Base-by-base conservation (phyloP, 2,329 filamentous ascomycete genomes). In the Beauveria scarabaeidicola region DNA sequence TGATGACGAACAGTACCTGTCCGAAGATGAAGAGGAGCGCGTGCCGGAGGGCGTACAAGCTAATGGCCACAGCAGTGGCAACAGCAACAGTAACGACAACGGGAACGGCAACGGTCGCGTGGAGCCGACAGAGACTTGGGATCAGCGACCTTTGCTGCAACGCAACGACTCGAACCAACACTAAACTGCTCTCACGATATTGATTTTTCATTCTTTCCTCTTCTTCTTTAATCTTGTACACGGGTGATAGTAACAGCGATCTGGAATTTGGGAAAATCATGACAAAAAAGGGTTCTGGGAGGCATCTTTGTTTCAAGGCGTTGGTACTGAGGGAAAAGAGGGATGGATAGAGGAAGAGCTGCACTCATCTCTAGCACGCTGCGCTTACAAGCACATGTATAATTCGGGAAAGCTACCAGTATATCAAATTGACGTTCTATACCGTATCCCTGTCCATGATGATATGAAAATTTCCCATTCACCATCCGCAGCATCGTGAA, bases 141-240 rank as follows among this genome's bases (percentile, higher is more conserved):
- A 78, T 53, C 71, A 74, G 59, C 69, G 76, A 51, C 77, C 77
- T 17, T 59, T 74, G 55, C 62, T 75, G 52, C 64, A 72, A 61
- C 69, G 73, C 36, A 68, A 67, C 21, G 63, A 64, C 50, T 70
- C 68, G 10, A 50, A 25, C 23, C 56, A 52, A n/a, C 48, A 40
- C 23, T 58, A 38, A 38, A 1, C 15, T 32, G 43, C 17, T 15
- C 19, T 10, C 13, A 41, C 25, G 13, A 52, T 40, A 21, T 13
- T 13, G 17, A 27, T 48, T 1, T 48, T 41, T 19, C 11, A 19
- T 29, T 13, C 1, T 51, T 32, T 29, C 10, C 13, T 36, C 32
- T 19, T 29, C 19, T 38, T 23, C 8, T 44, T 58, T 17, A 58
- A 15, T 21, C 25, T 19, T 46, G 38, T 32, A 25, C 27, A 51